phyloP scores from a whole-genome alignment of 2,329 filamentous ascomycete genomes.

The Dichotomopilus funicola region DNA sequence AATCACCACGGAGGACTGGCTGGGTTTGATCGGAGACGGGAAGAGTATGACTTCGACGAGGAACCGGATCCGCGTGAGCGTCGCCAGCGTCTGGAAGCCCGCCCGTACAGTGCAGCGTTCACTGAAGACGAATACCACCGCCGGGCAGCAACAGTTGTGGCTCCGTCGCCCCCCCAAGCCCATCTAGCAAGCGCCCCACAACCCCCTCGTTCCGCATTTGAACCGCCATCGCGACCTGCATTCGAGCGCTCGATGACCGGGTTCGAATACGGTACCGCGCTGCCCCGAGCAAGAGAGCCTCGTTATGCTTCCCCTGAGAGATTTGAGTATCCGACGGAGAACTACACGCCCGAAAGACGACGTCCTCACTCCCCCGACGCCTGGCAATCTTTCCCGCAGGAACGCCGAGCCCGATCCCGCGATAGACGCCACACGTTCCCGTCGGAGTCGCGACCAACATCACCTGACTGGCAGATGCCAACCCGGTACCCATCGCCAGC shows the following conservation, averaged over 20 bases:
- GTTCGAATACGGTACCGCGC: conserved; percentile 39
- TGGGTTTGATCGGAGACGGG: conserved; percentile 29
- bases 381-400: conserved; percentile 11
- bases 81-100: conserved; percentile 33
- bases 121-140: conserved; percentile 54
- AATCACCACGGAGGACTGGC: conserved; percentile 30
- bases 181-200: conserved; percentile 24
- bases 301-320: conserved; percentile 20
- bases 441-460: conserved; percentile 15
- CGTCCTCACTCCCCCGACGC: conserved; percentile 13
- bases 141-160: conserved; percentile 31
- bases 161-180: conserved; percentile 27
- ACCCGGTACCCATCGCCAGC: conserved; percentile 17
- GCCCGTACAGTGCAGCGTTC: conserved; percentile 50
- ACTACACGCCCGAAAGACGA: conserved; percentile 13
- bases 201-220: conserved; percentile 23
- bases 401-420: conserved; percentile 13
- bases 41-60: conserved; percentile 37
- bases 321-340: conserved; percentile 13
- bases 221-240: conserved; percentile 15
- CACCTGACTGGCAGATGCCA: conserved; percentile 17
- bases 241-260: conserved; percentile 33
- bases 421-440: conserved; percentile 15
- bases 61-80: conserved; percentile 30
- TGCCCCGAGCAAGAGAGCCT: conserved; percentile 36